These are phyloP conservation scores for Calonectria pauciramosa DNA, from an alignment of 2,329 filamentous ascomycete genomes.

Conservation along the genomic window DNA sequence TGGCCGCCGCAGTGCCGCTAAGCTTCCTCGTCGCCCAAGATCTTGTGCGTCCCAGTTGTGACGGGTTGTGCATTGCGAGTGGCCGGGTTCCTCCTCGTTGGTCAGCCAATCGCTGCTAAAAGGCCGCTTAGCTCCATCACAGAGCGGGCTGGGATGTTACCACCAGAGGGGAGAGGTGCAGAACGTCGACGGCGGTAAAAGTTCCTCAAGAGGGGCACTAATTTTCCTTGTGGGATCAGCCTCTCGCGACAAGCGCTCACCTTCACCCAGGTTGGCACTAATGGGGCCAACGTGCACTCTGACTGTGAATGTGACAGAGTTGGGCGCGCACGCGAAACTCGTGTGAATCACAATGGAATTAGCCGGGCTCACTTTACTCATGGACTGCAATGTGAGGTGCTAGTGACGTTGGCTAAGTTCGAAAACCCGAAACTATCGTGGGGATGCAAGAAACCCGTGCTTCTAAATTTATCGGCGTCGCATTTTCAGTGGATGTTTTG, in stretches of 20 bases:
- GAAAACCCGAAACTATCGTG: constrained; percentile 5
- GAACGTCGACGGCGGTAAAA: constrained; percentile 32
- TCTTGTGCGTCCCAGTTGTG: constrained; percentile 35
- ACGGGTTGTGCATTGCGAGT: constrained; percentile 40
- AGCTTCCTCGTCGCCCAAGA: constrained; percentile 33
- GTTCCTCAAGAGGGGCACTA: constrained; percentile 20
- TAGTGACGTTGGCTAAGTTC: not conserved
- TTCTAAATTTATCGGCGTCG: constrained; percentile 32
- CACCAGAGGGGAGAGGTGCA: constrained; percentile 19
- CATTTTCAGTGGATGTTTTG: constrained; percentile 24
- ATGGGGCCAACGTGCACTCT: constrained; percentile 9
- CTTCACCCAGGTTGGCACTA: constrained; percentile 15
- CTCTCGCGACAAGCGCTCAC: constrained; percentile 34
- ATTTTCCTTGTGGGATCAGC: constrained; percentile 27
- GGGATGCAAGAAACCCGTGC: not conserved
- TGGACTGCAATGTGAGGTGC: not conserved
- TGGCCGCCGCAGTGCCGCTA: constrained; percentile 34
- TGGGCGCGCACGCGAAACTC: not conserved
- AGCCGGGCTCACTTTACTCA: not conserved
- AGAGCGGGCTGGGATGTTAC: constrained; percentile 30
- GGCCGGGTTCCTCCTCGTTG: constrained; percentile 28
- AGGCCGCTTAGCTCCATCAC: constrained; percentile 37
- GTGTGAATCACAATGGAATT: not conserved
- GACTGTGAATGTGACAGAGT: constrained; percentile 14
- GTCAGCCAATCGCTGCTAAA: constrained; percentile 35